Evolutionary conservation across 2,329 filamentous ascomycete genomes (phyloP).

Genomic region (Exophiala sideris): DNA sequence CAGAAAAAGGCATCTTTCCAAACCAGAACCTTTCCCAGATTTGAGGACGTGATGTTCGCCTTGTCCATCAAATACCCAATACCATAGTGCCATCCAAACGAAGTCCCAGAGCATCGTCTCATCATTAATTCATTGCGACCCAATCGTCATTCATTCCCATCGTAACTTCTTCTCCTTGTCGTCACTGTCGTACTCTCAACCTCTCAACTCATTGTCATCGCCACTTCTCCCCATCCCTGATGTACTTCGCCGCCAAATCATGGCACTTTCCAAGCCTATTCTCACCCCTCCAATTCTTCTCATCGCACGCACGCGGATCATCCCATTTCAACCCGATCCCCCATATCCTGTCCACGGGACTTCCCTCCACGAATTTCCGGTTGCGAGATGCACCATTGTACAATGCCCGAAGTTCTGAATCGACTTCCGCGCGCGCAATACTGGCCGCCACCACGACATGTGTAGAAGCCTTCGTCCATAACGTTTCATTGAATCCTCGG

Average conservation of each 20-base stretch:
- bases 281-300: slow-evolving; percentile 13
- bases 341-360: slow-evolving; percentile 15
- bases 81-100: background rate
- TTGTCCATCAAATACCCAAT: no score
- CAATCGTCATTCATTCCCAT: background rate
- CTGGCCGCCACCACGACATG: slow-evolving; percentile 7
- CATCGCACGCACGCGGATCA: slow-evolving; percentile 10
- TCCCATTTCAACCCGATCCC: slow-evolving; percentile 15
- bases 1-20: no score
- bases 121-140: no score
- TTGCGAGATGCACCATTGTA: slow-evolving; percentile 1
- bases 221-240: background rate
- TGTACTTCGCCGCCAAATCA: slow-evolving; percentile 8
- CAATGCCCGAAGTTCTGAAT: slow-evolving; percentile 2
- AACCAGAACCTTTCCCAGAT: no score
- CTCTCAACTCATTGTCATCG: background rate
- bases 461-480: slow-evolving; percentile 8
- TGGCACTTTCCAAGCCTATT: slow-evolving; percentile 21
- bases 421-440: slow-evolving; percentile 15
- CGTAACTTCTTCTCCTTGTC: background rate
- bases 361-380: slow-evolving; percentile 14
- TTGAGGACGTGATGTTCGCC: no score
- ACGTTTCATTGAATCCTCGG: slow-evolving; percentile 2
- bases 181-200: background rate
- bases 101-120: no score